Evolutionary conservation across 169 alveolate genomes (phyloP).

Genomic region (Cryptosporidium sp.): DNA sequence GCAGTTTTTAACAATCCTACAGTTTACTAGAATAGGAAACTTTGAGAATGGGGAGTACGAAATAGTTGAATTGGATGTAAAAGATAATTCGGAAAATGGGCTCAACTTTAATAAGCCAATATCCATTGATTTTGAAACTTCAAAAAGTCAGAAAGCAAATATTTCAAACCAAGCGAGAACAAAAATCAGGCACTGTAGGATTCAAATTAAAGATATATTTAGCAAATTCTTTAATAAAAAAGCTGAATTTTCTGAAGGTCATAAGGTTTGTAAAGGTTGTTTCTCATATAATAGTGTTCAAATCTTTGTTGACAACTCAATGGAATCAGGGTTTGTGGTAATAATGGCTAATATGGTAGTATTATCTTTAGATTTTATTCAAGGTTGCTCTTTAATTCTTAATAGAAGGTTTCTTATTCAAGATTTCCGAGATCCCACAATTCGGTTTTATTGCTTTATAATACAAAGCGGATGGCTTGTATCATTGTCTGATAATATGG

Average conservation of each 20-base stretch:
- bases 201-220: background rate
- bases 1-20: conserved; percentile 27
- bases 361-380: conserved; percentile 15
- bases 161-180: background rate
- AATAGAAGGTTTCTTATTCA: conserved; percentile 49
- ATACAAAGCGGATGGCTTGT: conserved; percentile 30
- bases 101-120: background rate
- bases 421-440: background rate
- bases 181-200: conserved; percentile 18
- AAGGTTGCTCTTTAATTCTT: background rate
- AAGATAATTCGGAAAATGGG: background rate
- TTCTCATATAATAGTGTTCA: conserved; percentile 24
- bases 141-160: background rate
- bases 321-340: conserved; percentile 31
- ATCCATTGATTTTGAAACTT: conserved; percentile 24
- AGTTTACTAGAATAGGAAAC: conserved; percentile 36
- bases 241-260: background rate
- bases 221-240: background rate
- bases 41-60: background rate
- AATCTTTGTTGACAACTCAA: conserved; percentile 12
- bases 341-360: conserved; percentile 37
- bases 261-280: conserved; percentile 24
- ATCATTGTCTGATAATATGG: background rate
- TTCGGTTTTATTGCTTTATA: conserved; percentile 22
- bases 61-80: conserved; percentile 2